These are phyloP conservation scores for Cordyceps javanica DNA, from an alignment of 2,329 filamentous ascomycete species.

Conservation along the genomic window DNA sequence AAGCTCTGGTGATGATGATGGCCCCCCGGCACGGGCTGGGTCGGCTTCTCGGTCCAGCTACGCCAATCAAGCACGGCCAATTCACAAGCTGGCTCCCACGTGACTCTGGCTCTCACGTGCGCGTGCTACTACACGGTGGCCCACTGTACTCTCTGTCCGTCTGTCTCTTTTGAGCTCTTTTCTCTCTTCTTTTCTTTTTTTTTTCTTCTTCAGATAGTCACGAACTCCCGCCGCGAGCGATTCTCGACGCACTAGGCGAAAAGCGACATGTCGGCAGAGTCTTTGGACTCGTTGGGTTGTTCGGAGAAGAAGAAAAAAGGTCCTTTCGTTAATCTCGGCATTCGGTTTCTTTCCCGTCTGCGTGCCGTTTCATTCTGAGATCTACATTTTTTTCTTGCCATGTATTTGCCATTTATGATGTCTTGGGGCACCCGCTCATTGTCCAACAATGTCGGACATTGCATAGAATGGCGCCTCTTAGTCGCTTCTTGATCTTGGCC, in stretches of 20 bases:
- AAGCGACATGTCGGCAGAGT: constrained; percentile 26
- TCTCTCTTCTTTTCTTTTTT: constrained; percentile 24
- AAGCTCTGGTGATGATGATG: constrained; percentile 15
- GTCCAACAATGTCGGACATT: too few species aligned
- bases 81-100: constrained; percentile 34
- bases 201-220: constrained; percentile 44
- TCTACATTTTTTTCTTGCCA: constrained; percentile 41
- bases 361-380: constrained; percentile 53
- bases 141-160: not conserved
- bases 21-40: constrained; percentile 17
- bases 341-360: constrained; percentile 39
- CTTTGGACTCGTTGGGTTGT: constrained; percentile 30
- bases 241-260: constrained; percentile 22
- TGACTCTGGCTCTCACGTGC: constrained; percentile 7
- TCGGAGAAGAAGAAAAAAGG: constrained; percentile 42
- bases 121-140: not conserved
- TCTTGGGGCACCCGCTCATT: too few species aligned
- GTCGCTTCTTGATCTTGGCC: too few species aligned
- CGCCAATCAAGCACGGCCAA: constrained; percentile 33
- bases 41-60: constrained; percentile 39
- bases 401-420: too few species aligned
- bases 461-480: too few species aligned
- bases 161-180: not conserved
- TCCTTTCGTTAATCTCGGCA: constrained; percentile 55
- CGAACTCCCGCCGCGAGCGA: constrained; percentile 35